phyloP scores from a whole-genome alignment of 2,329 filamentous ascomycete species.

The Epichloe festucae region DNA sequence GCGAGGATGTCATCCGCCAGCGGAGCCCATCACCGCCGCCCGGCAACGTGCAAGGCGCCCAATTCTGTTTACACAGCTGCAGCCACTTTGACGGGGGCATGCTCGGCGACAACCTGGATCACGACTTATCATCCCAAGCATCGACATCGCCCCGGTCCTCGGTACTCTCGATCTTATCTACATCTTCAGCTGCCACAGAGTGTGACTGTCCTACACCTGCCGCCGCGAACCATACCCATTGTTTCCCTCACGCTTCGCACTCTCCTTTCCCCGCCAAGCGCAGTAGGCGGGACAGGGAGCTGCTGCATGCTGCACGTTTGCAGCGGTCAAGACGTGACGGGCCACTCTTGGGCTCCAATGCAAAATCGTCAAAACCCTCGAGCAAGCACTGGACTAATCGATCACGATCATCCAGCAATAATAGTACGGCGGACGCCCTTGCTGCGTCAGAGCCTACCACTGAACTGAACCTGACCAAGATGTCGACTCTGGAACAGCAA shows the following conservation, averaged over 20 bases:
- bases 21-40: slow-evolving; percentile 18
- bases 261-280: slow-evolving; percentile 4
- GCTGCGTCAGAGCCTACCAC: slow-evolving; percentile 33
- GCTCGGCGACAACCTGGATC: slow-evolving; percentile 14
- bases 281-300: slow-evolving; percentile 30
- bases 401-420: slow-evolving; percentile 21
- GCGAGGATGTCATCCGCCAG: slow-evolving; percentile 4
- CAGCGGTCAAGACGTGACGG: slow-evolving; percentile 31
- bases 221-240: slow-evolving; percentile 12
- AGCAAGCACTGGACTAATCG: slow-evolving; percentile 18
- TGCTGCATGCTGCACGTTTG: slow-evolving; percentile 35
- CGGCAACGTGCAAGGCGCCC: slow-evolving; percentile 25
- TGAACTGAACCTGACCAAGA: slow-evolving; percentile 40
- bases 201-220: neutral
- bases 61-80: slow-evolving; percentile 30
- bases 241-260: slow-evolving; percentile 7
- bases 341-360: slow-evolving; percentile 9
- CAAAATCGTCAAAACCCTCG: slow-evolving; percentile 3
- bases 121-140: slow-evolving; percentile 13
- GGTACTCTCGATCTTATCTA: neutral
- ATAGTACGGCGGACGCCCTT: slow-evolving; percentile 26
- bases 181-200: neutral
- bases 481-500: slow-evolving; percentile 53
- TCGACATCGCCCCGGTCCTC: slow-evolving; percentile 7
- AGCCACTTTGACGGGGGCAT: slow-evolving; percentile 9